Conservation (phyloP, 2,329 filamentous ascomycete species). For the Sclerotinia minor region DNA sequence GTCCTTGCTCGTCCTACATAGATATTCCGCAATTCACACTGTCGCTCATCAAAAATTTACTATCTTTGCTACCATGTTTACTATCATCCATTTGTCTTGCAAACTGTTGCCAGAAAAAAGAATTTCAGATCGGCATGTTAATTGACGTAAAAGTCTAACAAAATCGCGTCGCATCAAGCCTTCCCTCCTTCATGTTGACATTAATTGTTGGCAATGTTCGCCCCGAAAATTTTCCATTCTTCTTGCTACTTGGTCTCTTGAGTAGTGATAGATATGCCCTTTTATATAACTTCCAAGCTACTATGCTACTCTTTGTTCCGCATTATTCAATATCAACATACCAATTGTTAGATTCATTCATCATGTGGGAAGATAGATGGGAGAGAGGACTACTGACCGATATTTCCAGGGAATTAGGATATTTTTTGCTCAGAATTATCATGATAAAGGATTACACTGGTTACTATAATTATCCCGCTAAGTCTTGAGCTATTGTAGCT, state of each 20-base stretch:
- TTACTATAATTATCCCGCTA: not conserved
- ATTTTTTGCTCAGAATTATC: rapidly evolving
- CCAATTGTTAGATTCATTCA: not conserved
- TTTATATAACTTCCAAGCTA: no score
- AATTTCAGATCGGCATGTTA: rapidly evolving
- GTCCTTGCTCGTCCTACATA: no score
- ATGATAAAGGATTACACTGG: rapidly evolving
- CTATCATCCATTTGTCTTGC: not conserved
- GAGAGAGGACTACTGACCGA: not conserved
- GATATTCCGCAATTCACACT: not conserved
- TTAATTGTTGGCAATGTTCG: no score
- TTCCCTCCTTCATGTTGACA: not conserved
- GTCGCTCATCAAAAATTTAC: no score
- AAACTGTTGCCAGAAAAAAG: not conserved
- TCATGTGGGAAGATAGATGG: no score
- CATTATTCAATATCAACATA: not conserved
- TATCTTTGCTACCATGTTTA: not conserved
- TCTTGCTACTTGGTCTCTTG: no score
- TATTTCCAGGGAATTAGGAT: not conserved
- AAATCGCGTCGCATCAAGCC: not conserved
- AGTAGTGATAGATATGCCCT: no score
- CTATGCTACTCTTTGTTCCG: no score
- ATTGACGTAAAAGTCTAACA: not conserved
- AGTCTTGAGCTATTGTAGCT: no score
- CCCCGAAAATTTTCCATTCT: no score